Base-by-base conservation (phyloP, 1,139 yeast species). In the Zygoascus hellenicus region DNA sequence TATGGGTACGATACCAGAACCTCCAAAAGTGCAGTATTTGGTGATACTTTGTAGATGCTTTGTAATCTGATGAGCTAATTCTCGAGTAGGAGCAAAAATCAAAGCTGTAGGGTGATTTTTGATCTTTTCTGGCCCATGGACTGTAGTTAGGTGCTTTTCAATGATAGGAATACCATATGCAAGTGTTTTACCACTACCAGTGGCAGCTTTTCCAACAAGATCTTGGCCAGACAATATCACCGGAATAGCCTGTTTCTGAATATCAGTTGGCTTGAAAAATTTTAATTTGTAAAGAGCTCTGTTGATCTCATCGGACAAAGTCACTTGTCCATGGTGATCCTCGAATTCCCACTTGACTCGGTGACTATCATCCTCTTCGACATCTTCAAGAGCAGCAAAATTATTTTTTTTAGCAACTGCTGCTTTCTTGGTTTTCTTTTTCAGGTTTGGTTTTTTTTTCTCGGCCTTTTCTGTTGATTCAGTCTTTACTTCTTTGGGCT, bases 121-220 rank as follows among this genome's bases (percentile, higher is more conserved):
- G 2, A 58, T 58, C 41, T 62, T 59, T 32, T 43, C 48, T 2
- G 54, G 55, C 22, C 53, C 48, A 16, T 48, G 41, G n/a, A 42
- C 49, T 5, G 46, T 42, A 14, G 54, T 26, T 9, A 34, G 26
- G 49, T 58, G 65, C 47, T 75, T 76, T 60, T 94, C 96, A 50
- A 92, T 66, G 26, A 94, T 83, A n/a, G 98, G 97, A 22, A 92
- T 78, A 43, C 97, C 97, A 63, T 88, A 92, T 0, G 98, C 98
- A 49, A 90, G 71, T 0, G 98, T 92, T 62, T 92, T 92, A 73
- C 99, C 99, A 0, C 96, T 88, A 63, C 99, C 99, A 0, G 99
- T 94, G 7, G 95, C 83, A 9, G 98, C 98, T 61, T 92, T 94
- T 49, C 98, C 99, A 55, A 94, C 80, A 9, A 92, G 78, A 65